Evolutionary conservation across 2,329 filamentous ascomycete genomes (phyloP), one percentile per base, ranked within the genome.

Genomic region (Stagonosporopsis tanaceti): DNA sequence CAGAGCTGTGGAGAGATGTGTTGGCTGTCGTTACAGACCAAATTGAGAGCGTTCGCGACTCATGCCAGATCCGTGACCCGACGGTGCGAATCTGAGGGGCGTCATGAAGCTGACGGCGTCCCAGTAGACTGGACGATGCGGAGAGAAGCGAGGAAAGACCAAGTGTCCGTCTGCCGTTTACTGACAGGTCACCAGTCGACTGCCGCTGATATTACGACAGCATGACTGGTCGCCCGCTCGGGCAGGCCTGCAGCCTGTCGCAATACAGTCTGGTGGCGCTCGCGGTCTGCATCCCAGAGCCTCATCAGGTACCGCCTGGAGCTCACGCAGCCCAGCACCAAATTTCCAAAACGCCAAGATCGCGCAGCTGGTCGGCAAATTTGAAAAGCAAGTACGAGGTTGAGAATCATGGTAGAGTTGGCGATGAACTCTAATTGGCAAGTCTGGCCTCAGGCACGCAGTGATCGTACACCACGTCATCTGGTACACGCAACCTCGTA

Each of bases 101-200:
- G 38, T 41, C 34, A 50, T 57, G 50, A 55, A 54, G 44, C 47
- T 59, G 55, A 42, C 54, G 44, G 22, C 39, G 57, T 71, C 65
- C 71, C 70, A 63, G 60, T 54, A 54, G 56, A 57, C 39, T 65
- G 69, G 71, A 68, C 55, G 60, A 55, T 64, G 71, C 59, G 66
- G 70, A 73, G 70, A 68, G 62, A 44, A 42, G 57, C 59, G 60
- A 65, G 41, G 53, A 62, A 60, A 56, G 52, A 37, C 59, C 60
- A 57, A 64, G 62, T 58, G 47, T 51, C 47, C 22, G 47, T 40
- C 47, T 63, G 51, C 59, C 63, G 62, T 66, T 65, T 52, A 56
- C 54, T 67, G 63, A 67, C 63, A 68, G 62, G 50, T 55, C 52
- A 61, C 34, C 50, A 61, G 55, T n/a, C 37, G 28, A 48, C 30